Conservation (phyloP, 176 grass and related monocot genomes). For the Triticum monococcum region DNA sequence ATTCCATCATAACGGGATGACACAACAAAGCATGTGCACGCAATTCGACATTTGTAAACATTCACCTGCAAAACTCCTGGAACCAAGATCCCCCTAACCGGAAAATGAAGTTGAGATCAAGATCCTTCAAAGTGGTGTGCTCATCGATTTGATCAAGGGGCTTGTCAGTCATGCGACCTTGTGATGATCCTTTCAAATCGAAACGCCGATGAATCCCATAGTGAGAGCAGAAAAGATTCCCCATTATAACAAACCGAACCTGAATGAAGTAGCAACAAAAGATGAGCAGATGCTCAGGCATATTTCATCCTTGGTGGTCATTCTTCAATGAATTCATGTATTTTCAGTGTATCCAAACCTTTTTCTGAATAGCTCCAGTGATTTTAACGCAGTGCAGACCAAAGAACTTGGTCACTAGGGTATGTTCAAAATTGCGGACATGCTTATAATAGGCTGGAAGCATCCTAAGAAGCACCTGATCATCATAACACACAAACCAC, state of each 20-base stretch:
- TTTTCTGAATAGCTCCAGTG: constrained; percentile 72
- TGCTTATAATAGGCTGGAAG: constrained; percentile 87
- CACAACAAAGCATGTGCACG: background rate
- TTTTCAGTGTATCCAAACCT: constrained; percentile 46
- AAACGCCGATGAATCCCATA: constrained; percentile 68
- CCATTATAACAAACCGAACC: constrained; percentile 94
- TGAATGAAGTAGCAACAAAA: constrained; percentile 16
- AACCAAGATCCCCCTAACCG: constrained; percentile 64
- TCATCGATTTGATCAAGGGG: constrained; percentile 71
- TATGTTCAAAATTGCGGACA: constrained; percentile 58
- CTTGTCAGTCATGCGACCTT: constrained; percentile 80
- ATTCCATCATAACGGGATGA: background rate
- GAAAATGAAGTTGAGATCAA: constrained; percentile 91
- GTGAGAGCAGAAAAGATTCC: constrained; percentile 69
- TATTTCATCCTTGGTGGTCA: background rate
- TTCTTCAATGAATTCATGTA: background rate
- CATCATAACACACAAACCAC: constrained; percentile 11
- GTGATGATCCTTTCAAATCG: constrained; percentile 81
- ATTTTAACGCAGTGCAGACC: constrained; percentile 80
- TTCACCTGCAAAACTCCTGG: constrained; percentile 63
- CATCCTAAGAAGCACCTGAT: constrained; percentile 84
- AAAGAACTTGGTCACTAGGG: constrained; percentile 81
- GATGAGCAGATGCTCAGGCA: background rate
- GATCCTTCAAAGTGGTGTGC: constrained; percentile 75
- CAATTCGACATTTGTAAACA: background rate